Base-by-base conservation (phyloP, 2,329 filamentous ascomycete genomes). In the Fusarium multiceps region DNA sequence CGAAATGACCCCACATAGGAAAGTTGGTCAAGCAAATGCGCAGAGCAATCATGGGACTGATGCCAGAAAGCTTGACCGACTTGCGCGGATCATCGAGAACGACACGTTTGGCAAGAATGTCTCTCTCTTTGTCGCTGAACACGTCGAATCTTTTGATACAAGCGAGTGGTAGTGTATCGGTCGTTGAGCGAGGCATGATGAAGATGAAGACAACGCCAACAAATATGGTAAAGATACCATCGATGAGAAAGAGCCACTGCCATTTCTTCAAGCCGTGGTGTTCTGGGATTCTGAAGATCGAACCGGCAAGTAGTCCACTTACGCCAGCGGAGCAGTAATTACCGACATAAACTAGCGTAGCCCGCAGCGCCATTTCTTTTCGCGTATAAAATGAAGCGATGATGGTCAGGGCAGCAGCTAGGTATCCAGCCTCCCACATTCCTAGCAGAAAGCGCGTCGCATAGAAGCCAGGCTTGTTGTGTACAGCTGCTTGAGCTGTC, bases 191-290 rank as follows among this genome's bases (percentile, higher is more conserved):
- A 1, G 59, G 57, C 59, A 63, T 62, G 2, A 63, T 25, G 5
- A 63, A 47, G n/a, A 63, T 47, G 0, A 63, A 63, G 2, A 47
- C n/a, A 0, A 63, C 4, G 0, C 57, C 59, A 2, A 63, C 59
- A 1, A 13, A 8, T 2, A 63, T 2, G 0, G 57, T 63, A 7
- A 62, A 63, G 7, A 63, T 16, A 2, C 59, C 59, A 0, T 63
- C 59, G 1, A 63, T 55, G n/a, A 63, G 49, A 3, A 63, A 63
- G 2, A 63, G 57, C 59, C 59, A 63, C 6, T 63, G 60, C 58
- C 60, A 63, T 16, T 37, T 37, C 2, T 27, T 48, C 16, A 63
- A 25, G 0, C 57, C 60, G 6, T 16, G 47, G 1, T 41, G 41
- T 21, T 63, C 58, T 2, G 58, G 27, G 2, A 62, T 63, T 30